These are phyloP conservation scores for Elsinoe necatrix DNA, from an alignment of 2,329 filamentous ascomycete genomes.

Conservation along the genomic window DNA sequence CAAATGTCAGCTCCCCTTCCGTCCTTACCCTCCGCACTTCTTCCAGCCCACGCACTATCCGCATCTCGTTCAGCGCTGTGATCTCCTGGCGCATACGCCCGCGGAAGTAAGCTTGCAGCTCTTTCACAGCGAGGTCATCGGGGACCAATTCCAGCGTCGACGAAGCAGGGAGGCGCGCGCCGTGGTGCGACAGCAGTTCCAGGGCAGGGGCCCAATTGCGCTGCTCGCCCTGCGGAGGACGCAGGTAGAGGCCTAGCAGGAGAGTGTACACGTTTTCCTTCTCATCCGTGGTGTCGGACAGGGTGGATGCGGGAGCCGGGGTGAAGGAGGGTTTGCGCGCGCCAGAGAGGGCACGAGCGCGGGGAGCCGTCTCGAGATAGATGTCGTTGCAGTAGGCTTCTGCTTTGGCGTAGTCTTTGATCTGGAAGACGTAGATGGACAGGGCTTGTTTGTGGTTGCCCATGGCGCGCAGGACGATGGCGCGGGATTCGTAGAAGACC, in stretches of 20 bases:
- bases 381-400: conserved; percentile 96
- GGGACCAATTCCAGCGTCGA: conserved; percentile 84
- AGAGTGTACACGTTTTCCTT: conserved; percentile 74
- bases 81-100: conserved; percentile 83
- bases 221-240: conserved; percentile 64
- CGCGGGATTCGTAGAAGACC: conserved; percentile 78
- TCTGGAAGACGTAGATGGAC: conserved; percentile 95
- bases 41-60: conserved; percentile 66
- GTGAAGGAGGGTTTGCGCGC: background rate
- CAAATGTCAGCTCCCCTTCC: conserved; percentile 65
- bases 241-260: conserved; percentile 79
- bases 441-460: conserved; percentile 89
- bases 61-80: conserved; percentile 68
- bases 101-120: conserved; percentile 84
- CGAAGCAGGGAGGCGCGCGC: conserved; percentile 77
- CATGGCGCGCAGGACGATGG: conserved; percentile 89
- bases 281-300: conserved; percentile 16
- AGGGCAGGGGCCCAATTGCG: conserved; percentile 63
- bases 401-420: conserved; percentile 77
- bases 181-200: conserved; percentile 81
- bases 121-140: conserved; percentile 63
- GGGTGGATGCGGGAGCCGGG: conserved; percentile 1
- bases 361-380: conserved; percentile 46
- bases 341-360: conserved; percentile 8
- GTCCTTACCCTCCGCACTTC: conserved; percentile 71